Base-by-base conservation (phyloP, 2,329 filamentous ascomycete species). In the Aureobasidium subglaciale region DNA sequence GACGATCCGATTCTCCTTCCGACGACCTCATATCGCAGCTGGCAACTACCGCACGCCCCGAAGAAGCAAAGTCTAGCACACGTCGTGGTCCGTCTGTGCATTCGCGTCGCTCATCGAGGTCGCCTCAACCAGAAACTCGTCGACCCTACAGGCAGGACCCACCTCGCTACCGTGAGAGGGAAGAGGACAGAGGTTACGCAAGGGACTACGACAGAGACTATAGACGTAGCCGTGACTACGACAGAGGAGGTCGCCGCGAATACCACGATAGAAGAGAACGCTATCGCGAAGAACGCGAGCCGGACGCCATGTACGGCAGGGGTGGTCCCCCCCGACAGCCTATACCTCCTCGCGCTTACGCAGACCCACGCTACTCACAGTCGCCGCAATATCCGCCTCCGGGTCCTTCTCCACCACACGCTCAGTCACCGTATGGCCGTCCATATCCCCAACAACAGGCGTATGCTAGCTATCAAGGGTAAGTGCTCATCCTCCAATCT, bases 361-460 rank as follows among this genome's bases (percentile, higher is more conserved):
- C 54, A 52, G 57, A 59, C 29, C 48, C 55, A 13, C 55, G 56
- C 55, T 81, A 80, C 62, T 76, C 77, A 22, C 77, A 79, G 43
- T 83, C 83, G n/a, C 79, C 84, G 35, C 78, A 80, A 54, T 80
- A 81, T 62, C 55, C 54, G 15, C 35, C 37, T 3, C 52, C 46
- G n/a, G 55, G 56, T 13, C 54, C 48, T 6, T 53, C 53, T 35
- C 49, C 58, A n/a, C 82, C 84, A n/a, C 78, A 78, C 58, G 75
- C 76, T 9, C 78, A 80, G 40, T 85, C 84, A 35, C 82, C 84
- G 13, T 82, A 85, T 64, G 74, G 74, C 46, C 74, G 78, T 27
- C 75, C 74, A 50, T 81, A 81, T 76, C 70, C 69, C 58, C 75
- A 74, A 18, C 77, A 71, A 59, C 73, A 72, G 52, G 64, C 59